A percentile compares a stretch with the other conserved stretches of the same genome.
Evolutionary conservation across 495 filamentous ascomycete species (phyloP).

Genomic region (Bryoglossum gracile): DNA sequence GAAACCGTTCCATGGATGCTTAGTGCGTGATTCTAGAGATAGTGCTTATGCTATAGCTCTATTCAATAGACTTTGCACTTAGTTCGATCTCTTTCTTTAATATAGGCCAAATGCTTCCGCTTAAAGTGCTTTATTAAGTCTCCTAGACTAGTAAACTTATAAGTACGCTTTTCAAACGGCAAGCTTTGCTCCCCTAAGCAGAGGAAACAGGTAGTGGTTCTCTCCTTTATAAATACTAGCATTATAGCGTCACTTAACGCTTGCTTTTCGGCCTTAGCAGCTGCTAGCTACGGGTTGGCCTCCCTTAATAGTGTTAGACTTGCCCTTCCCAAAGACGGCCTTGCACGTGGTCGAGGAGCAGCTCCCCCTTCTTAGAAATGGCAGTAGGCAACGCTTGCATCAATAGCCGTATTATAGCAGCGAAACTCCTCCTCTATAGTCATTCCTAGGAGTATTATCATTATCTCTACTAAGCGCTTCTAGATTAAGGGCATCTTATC

Average conservation of each 20-base stretch:
- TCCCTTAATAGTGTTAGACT: slow-evolving; percentile 1
- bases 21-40: slow-evolving; percentile 4
- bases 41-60: slow-evolving; percentile 16
- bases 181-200: slow-evolving; percentile 29
- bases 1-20: background rate
- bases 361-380: slow-evolving; percentile 29
- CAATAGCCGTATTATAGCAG: slow-evolving; percentile 14
- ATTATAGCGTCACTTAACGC: slow-evolving; percentile 25
- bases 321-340: slow-evolving; percentile 16
- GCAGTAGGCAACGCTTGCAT: slow-evolving; percentile 27
- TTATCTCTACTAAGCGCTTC: slow-evolving; percentile 9
- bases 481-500: slow-evolving; percentile 14
- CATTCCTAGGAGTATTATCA: slow-evolving; percentile 15
- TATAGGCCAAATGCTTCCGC: slow-evolving; percentile 30
- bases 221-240: slow-evolving; percentile 26
- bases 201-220: slow-evolving; percentile 32
- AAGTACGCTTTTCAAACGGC: slow-evolving; percentile 22
- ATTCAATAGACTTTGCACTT: slow-evolving; percentile 16
- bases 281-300: slow-evolving; percentile 7
- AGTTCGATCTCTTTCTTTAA: slow-evolving; percentile 16
- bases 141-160: slow-evolving; percentile 27
- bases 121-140: slow-evolving; percentile 37
- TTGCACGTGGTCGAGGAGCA: slow-evolving; percentile 20
- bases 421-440: slow-evolving; percentile 12
- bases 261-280: slow-evolving; percentile 12